A percentile compares a stretch with the other conserved stretches of the same genome.
These are phyloP conservation scores for Echium plantagineum DNA, from an alignment of 257 asterid species.

Conservation along the genomic window DNA sequence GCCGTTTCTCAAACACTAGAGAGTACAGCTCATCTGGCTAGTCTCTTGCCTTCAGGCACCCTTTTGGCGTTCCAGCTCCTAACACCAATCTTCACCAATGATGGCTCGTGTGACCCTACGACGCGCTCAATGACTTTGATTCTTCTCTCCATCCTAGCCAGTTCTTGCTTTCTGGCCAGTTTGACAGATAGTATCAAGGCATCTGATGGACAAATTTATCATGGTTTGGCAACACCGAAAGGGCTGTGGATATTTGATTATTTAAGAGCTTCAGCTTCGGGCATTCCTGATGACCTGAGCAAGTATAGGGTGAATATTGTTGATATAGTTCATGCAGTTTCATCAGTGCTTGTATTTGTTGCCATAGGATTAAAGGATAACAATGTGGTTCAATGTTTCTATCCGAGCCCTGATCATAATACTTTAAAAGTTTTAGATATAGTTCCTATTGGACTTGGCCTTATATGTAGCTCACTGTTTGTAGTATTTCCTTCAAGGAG, in stretches of 20 bases:
- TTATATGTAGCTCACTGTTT: slow-evolving; percentile 16
- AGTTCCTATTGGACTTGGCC: slow-evolving; percentile 15
- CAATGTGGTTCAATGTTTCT: slow-evolving; percentile 11
- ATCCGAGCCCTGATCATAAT: slow-evolving; percentile 11
- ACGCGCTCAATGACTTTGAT: slow-evolving; percentile 8
- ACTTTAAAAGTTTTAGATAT: slow-evolving; percentile 9
- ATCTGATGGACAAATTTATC: slow-evolving; percentile 8
- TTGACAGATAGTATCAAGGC: slow-evolving; percentile 17
- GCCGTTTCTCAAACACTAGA: slow-evolving; percentile 5
- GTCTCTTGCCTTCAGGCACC: slow-evolving; percentile 12
- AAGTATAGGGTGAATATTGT: slow-evolving; percentile 6
- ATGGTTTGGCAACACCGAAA: slow-evolving; percentile 13
- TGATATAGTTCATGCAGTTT: slow-evolving; percentile 17
- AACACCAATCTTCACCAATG: slow-evolving; percentile 12
- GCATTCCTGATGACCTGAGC: slow-evolving; percentile 4
- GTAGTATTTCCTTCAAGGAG: slow-evolving; percentile 16
- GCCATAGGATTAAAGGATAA: slow-evolving; percentile 14
- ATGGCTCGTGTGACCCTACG: slow-evolving; percentile 9
- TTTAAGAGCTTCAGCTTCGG: not conserved
- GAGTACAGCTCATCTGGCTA: slow-evolving; percentile 8
- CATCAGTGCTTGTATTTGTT: slow-evolving; percentile 12
- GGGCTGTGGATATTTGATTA: slow-evolving; percentile 11
- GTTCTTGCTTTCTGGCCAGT: slow-evolving; percentile 14
- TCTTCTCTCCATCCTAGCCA: slow-evolving; percentile 11
- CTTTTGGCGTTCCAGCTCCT: slow-evolving; percentile 11